Evolutionary conservation across 2,329 filamentous ascomycete species (phyloP).

Genomic region (Trichoderma polysporum): DNA sequence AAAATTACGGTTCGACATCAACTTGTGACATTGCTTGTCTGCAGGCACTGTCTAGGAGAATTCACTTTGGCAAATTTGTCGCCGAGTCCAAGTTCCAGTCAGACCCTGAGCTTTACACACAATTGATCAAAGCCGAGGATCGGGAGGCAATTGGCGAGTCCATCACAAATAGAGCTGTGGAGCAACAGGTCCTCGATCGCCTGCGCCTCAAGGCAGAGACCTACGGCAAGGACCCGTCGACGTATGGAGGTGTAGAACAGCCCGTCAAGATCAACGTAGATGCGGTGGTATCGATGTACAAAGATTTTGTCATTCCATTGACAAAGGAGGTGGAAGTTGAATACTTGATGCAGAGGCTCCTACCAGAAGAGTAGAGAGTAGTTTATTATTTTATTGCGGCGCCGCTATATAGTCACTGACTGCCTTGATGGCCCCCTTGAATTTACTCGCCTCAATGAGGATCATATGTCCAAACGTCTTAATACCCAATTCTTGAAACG

Average conservation of each 20-base stretch:
- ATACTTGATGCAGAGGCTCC: conserved; percentile 91
- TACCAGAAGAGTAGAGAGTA: conserved; percentile 31
- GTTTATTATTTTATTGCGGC: conserved; percentile 38
- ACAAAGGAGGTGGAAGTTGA: conserved; percentile 99
- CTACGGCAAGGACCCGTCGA: conserved; percentile 86
- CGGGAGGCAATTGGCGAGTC: conserved; percentile 79
- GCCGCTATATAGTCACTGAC: conserved; percentile 71
- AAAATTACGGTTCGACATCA: conserved; percentile 93
- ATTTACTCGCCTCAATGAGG: conserved; percentile 77
- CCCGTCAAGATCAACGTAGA: conserved; percentile 85
- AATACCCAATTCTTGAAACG: conserved; percentile 91
- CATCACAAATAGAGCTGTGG: conserved; percentile 86
- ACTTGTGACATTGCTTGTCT: conserved; percentile 88
- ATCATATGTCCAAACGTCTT: conserved; percentile 82
- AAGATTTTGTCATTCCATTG: conserved; percentile 88
- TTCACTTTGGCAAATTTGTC: conserved; percentile 98
- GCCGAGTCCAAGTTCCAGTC: conserved; percentile 92
- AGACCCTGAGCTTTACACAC: conserved; percentile 76
- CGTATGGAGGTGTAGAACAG: conserved; percentile 52
- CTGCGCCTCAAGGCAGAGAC: conserved; percentile 86
- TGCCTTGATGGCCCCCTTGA: conserved; percentile 72
- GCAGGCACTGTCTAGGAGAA: conserved; percentile 83
- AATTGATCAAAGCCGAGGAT: conserved; percentile 78
- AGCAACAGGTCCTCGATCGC: conserved; percentile 86
- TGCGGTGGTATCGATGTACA: conserved; percentile 86